Base-by-base conservation (phyloP, 164 flowering plant genomes). In the Berberis vulgaris region DNA sequence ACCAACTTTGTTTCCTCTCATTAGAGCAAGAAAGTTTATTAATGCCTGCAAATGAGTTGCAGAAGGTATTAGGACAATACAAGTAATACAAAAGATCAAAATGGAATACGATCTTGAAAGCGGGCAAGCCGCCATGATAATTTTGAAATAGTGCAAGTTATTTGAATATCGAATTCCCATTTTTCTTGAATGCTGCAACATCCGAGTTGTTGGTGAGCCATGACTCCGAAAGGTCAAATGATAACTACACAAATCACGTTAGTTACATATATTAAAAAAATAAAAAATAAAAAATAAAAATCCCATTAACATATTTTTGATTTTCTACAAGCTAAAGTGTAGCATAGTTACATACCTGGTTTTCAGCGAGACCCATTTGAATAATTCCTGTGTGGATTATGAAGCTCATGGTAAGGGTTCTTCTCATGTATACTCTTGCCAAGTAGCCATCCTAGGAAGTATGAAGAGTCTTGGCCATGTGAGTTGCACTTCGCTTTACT, bases 101-200 rank as follows among this genome's bases (percentile, higher is more conserved):
- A 10, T 52, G 26, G 26, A 26, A 26, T 80, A 88, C 97, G 41
- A 81, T 70, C 84, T 91, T 80, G 73, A 92, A 89, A 65, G 81
- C 82, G 0, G 86, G 80, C 69, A 89, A 73, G 61, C 98, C 26
- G 26, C 26, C 98, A 73, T 89, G 96, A 64, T 92, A 89, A 65
- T 92, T 95, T 58, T 92, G 98, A 72, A 72, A 91, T 53, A 74
- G 72, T 1, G 98, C 95, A 5, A 46, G 49, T 46, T 8, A 0
- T 46, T 46, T 46, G 49, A 46, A 46, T 5, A 46, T 46, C 5
- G 5, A 46, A 5, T 46, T 8, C 43, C 96, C 98, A 69, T 85
- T 81, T 1, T 67, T 41, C 0, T 90, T 73, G 71, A 91, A 91
- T 91, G 82, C 13, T 74, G 78, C 66, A 59, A n/a, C 6, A 89